phyloP scores from a whole-genome alignment of 2,329 filamentous ascomycete species.

The Alternaria burnsii region DNA sequence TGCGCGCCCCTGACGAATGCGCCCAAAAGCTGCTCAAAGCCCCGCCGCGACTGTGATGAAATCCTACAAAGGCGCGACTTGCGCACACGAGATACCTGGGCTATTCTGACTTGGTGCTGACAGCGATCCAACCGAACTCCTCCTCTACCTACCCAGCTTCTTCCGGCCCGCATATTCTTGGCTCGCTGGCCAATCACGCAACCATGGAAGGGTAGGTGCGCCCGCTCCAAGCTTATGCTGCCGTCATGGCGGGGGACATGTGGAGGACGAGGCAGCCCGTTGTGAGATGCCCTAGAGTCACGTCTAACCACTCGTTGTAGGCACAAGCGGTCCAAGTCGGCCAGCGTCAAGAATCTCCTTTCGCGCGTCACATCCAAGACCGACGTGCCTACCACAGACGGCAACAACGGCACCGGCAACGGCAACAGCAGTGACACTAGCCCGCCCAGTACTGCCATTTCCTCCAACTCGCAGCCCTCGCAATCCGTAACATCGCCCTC shows the following conservation, averaged over 20 bases:
- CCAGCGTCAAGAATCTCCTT: conserved; percentile 49
- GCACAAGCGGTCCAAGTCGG: conserved; percentile 56
- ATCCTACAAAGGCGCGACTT: conserved; percentile 6
- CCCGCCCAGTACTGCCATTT: conserved; percentile 29
- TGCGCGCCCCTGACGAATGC: conserved; percentile 23
- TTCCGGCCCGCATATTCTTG: conserved; percentile 9
- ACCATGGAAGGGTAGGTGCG: conserved; percentile 47
- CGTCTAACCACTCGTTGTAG: conserved; percentile 27
- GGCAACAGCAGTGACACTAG: conserved; percentile 19
- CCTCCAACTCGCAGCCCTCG: conserved; percentile 36
- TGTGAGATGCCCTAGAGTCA: not conserved
- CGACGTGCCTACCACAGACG: conserved; percentile 35
- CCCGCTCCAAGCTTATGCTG: conserved; percentile 19
- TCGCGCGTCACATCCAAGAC: conserved; percentile 44
- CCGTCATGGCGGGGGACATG: conserved; percentile 15
- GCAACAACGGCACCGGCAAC: not conserved
- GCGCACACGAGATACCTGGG: not conserved
- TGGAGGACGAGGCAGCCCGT: not conserved
- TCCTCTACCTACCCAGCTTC: not conserved
- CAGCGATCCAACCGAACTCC: not conserved
- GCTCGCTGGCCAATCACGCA: conserved; percentile 25
- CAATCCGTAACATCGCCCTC: conserved; percentile 8
- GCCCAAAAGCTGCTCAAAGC: conserved; percentile 9
- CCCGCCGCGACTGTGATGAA: conserved; percentile 14
- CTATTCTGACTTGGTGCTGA: not conserved